A percentile compares a stretch with the other conserved stretches of the same genome.
Conservation (phyloP, 495 filamentous ascomycete genomes). For the Saxispiralis lemnorum region DNA sequence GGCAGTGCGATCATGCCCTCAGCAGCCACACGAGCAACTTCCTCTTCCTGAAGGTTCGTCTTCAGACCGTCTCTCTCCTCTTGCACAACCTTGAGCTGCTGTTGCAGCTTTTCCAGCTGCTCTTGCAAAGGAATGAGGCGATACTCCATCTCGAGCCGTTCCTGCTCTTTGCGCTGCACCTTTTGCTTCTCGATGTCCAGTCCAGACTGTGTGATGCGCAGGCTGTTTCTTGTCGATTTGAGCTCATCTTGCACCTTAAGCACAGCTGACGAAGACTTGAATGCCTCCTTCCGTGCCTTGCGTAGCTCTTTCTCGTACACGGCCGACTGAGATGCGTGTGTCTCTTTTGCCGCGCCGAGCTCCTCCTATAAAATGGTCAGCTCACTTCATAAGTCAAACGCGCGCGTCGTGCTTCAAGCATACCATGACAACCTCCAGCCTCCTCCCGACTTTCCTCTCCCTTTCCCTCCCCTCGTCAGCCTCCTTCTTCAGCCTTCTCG, state of each 20-base stretch:
- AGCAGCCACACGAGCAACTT: slow-evolving; percentile 42
- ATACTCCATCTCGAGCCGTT: slow-evolving; percentile 59
- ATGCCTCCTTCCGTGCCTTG: slow-evolving; percentile 65
- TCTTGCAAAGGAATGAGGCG: slow-evolving; percentile 56
- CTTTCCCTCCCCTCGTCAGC: slow-evolving; percentile 54
- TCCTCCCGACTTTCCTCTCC: slow-evolving; percentile 57
- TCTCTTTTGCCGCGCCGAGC: slow-evolving; percentile 55
- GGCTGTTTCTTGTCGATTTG: slow-evolving; percentile 42
- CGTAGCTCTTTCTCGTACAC: slow-evolving; percentile 75
- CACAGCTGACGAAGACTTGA: slow-evolving; percentile 57
- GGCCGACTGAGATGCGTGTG: slow-evolving; percentile 49
- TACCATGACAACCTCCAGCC: slow-evolving; percentile 60
- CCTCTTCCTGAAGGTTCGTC: slow-evolving; percentile 41
- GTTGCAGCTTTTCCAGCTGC: slow-evolving; percentile 47
- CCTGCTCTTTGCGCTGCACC: slow-evolving; percentile 43
- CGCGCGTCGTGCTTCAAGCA: slow-evolving; percentile 10
- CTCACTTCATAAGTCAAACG: neutral
- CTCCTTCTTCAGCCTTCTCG: slow-evolving; percentile 31
- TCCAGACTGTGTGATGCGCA: slow-evolving; percentile 36
- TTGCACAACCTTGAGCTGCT: slow-evolving; percentile 46
- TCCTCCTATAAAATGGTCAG: slow-evolving; percentile 40
- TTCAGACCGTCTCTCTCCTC: slow-evolving; percentile 51
- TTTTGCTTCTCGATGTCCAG: slow-evolving; percentile 31
- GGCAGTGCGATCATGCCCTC: slow-evolving; percentile 46
- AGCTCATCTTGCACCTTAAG: slow-evolving; percentile 73